Evolutionary conservation across 1,284 basidiomycete genomes (phyloP), one percentile per base, ranked within the genome.

Genomic region (Tylopilus orsonianus): DNA sequence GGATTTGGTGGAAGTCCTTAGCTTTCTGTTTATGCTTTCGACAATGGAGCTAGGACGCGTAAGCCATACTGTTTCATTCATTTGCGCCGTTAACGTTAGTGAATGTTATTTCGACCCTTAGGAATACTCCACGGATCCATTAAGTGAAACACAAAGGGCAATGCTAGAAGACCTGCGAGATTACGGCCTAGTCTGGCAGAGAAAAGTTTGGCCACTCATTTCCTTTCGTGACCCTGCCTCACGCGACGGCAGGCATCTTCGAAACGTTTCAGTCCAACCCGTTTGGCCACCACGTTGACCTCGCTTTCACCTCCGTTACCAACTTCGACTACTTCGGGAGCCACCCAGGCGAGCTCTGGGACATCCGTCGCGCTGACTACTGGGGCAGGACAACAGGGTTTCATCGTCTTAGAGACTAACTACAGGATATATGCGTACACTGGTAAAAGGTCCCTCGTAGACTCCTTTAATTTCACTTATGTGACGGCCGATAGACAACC

Each of bases 351-450:
- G 24, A 47, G 37, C 36, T 48, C 59, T 6, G 58, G 35, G 29
- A 44, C 64, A 20, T 52, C 61, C 7, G 54, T 65, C 10, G 50
- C 67, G 36, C 43, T 69, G 29, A 64, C 62, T 10, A 76, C 77
- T 41, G 81, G 75, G 46, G 75, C 79, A 22, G 76, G 79, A 61
- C 62, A 65, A 51, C 89, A 94, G 67, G 91, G 93, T 4, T 99
- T 97, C 72, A 87, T 99, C 57, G 88, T 99, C 58, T 78, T 99
- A 30, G 97, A 99, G 74, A 99, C 97, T 19, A 99, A 99, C 72
- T 99, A 98, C 73, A 88, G 95, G 55, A 74, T 99, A 49, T 99
- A 99, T 69, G 97, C 97, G 1, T 99, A 99, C 69, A 99, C 97
- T 32, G 88, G 92, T 93, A 69, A 56, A 72, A 61, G 27, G 18